Evolutionary conservation across 1,284 basidiomycete species (phyloP).

Genomic region (Hypsizygus ulmarius): DNA sequence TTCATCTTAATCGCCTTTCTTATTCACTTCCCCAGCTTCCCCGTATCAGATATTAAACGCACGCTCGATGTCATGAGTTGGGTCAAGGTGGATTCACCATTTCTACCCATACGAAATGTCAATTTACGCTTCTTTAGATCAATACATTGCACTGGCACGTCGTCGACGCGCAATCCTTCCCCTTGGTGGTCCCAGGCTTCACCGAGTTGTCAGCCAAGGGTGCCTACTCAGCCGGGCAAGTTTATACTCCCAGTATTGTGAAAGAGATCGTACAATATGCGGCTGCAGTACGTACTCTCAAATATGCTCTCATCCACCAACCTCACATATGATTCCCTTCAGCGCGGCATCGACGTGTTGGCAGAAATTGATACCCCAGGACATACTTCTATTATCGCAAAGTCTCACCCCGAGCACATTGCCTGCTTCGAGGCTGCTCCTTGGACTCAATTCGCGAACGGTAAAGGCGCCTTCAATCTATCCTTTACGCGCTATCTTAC

Average conservation of each 20-base stretch:
- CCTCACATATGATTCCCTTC: conserved; percentile 6
- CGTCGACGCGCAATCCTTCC: conserved; percentile 76
- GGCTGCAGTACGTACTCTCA: conserved; percentile 49
- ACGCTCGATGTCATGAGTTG: conserved; percentile 79
- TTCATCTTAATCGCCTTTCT: neutral
- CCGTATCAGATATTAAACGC: conserved; percentile 56
- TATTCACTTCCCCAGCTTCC: conserved; percentile 41
- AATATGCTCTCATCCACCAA: neutral
- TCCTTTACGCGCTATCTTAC: neutral
- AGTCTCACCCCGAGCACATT: conserved; percentile 68
- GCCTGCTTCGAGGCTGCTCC: conserved; percentile 66
- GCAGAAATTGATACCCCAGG: conserved; percentile 78
- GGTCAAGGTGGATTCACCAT: conserved; percentile 66
- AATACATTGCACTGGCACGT: conserved; percentile 83
- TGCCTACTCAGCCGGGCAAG: conserved; percentile 59
- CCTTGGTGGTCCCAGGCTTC: conserved; percentile 62
- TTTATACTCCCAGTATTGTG: conserved; percentile 65
- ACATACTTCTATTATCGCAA: conserved; percentile 69
- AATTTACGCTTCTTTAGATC: conserved; percentile 37
- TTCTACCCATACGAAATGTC: neutral
- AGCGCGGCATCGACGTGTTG: conserved; percentile 81
- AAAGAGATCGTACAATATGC: conserved; percentile 69
- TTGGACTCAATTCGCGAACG: conserved; percentile 64
- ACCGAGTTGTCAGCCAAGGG: conserved; percentile 62
- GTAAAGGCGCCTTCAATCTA: conserved; percentile 27